These are phyloP conservation scores for Kazachstania taianensis DNA, from an alignment of 805 yeast genomes.

Conservation along the genomic window DNA sequence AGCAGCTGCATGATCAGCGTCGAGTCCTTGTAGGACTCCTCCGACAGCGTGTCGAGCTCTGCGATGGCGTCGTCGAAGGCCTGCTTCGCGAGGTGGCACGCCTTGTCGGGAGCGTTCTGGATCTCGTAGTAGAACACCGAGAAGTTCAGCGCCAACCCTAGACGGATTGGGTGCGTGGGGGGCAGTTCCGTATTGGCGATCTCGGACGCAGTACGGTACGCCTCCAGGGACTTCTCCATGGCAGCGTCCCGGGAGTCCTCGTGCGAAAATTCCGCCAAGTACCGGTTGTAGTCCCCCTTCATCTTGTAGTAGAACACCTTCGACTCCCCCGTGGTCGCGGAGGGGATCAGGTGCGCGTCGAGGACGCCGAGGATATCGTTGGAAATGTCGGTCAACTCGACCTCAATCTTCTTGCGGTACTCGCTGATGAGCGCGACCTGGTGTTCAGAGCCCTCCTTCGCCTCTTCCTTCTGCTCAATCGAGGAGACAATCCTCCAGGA, in stretches of 20 bases:
- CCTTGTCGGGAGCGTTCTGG: conserved; percentile 95
- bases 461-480: conserved; percentile 96
- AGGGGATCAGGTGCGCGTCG: conserved; percentile 81
- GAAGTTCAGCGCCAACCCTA: conserved; percentile 95
- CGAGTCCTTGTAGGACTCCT: conserved; percentile 97
- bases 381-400: conserved; percentile 85
- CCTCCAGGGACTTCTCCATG: conserved; percentile 85
- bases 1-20: conserved; percentile 97
- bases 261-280: conserved; percentile 91
- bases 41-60: conserved; percentile 93
- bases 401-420: conserved; percentile 90
- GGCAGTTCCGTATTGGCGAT: conserved; percentile 95
- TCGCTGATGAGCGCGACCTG: conserved; percentile 87
- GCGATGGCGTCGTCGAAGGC: conserved; percentile 99
- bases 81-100: conserved; percentile 97
- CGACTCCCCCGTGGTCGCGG: conserved; percentile 94
- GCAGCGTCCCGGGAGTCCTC: conserved; percentile 88
- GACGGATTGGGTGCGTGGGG: conserved; percentile 97
- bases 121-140: conserved; percentile 98
- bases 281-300: conserved; percentile 99
- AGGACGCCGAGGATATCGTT: conserved; percentile 86
- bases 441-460: conserved; percentile 74
- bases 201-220: conserved; percentile 91
- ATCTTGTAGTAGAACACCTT: conserved; percentile 97
- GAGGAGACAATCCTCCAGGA: conserved; percentile 98